Percentiles rank a stretch among this genome's conserved stretches.
Evolutionary conservation across 148 eudicot species (phyloP).

Genomic region (Cornus kousa): DNA sequence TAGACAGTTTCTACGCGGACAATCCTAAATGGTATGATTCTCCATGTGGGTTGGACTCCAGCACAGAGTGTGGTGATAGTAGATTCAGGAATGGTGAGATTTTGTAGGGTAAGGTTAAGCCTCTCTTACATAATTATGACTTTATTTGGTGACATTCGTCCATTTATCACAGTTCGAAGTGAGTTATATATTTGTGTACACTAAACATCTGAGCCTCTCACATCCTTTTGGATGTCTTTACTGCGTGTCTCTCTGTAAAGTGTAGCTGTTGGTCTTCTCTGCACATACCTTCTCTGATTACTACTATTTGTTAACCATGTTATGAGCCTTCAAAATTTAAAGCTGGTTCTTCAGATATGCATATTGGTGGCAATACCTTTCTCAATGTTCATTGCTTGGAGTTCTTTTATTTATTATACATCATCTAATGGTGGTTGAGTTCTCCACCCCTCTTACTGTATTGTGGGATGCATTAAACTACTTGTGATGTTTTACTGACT

Average conservation of each 20-base stretch:
- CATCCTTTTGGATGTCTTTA: constrained; percentile 40
- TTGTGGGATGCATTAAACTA: neutral
- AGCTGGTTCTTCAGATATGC: constrained; percentile 13
- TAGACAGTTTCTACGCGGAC: constrained; percentile 83
- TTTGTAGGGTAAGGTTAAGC: constrained; percentile 47
- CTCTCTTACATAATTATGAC: constrained; percentile 37
- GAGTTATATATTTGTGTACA: constrained; percentile 66
- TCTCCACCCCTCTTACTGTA: neutral
- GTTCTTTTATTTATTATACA: neutral
- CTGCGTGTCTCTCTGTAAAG: constrained; percentile 46
- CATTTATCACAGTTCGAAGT: constrained; percentile 30
- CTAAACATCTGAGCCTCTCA: constrained; percentile 49
- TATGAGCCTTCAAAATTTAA: constrained; percentile 17
- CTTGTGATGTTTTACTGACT: neutral
- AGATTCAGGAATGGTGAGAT: constrained; percentile 69
- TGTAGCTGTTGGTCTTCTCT: constrained; percentile 42
- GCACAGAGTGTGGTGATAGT: constrained; percentile 70
- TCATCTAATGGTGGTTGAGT: neutral
- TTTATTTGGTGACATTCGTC: constrained; percentile 23
- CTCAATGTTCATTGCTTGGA: too few relatives aligned
- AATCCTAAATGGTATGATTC: constrained; percentile 95
- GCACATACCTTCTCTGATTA: constrained; percentile 35
- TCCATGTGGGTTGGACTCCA: constrained; percentile 85
- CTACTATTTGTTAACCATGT: constrained; percentile 14
- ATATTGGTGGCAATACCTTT: neutral